These are phyloP conservation scores for Nymphaea thermarum DNA, from an alignment of 164 flowering plant species.

Conservation along the genomic window DNA sequence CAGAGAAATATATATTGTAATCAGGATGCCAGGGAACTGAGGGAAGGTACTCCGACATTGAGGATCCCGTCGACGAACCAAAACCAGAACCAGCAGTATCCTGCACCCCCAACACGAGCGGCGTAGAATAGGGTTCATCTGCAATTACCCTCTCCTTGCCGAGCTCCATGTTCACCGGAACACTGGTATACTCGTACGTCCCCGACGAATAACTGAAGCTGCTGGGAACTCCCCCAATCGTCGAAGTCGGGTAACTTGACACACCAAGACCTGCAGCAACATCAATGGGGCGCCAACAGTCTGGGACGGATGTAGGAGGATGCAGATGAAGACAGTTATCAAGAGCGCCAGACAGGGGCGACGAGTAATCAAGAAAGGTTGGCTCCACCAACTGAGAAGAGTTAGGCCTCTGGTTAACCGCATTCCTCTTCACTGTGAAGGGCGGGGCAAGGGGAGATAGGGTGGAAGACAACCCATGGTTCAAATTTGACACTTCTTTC, in stretches of 20 bases:
- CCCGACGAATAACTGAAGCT: too few species aligned
- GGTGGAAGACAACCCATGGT: conserved; percentile 6
- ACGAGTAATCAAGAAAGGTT: not conserved
- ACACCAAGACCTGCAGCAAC: not conserved
- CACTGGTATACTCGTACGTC: not conserved
- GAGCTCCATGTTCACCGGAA: not conserved
- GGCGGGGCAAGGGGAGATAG: conserved; percentile 11
- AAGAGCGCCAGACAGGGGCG: not conserved
- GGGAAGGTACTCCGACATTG: too few species aligned
- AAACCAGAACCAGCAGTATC: too few species aligned
- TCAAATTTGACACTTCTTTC: not conserved
- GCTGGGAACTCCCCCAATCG: not conserved
- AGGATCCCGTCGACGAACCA: too few species aligned
- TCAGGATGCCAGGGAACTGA: too few species aligned
- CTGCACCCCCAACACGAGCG: not conserved
- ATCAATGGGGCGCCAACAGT: too few species aligned
- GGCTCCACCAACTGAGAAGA: not conserved
- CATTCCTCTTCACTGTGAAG: conserved; percentile 8
- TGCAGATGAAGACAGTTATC: conserved; percentile 7
- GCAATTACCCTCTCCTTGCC: not conserved
- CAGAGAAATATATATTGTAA: too few species aligned
- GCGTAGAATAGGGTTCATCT: conserved; percentile 2
- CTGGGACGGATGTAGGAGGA: conserved; percentile 2
- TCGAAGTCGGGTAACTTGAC: not conserved
- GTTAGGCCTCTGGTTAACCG: not conserved